A percentile compares a stretch with the other conserved stretches of the same genome.
These are phyloP conservation scores for Hypoxylon sp. DNA, from an alignment of 2,329 filamentous ascomycete genomes.

Conservation along the genomic window DNA sequence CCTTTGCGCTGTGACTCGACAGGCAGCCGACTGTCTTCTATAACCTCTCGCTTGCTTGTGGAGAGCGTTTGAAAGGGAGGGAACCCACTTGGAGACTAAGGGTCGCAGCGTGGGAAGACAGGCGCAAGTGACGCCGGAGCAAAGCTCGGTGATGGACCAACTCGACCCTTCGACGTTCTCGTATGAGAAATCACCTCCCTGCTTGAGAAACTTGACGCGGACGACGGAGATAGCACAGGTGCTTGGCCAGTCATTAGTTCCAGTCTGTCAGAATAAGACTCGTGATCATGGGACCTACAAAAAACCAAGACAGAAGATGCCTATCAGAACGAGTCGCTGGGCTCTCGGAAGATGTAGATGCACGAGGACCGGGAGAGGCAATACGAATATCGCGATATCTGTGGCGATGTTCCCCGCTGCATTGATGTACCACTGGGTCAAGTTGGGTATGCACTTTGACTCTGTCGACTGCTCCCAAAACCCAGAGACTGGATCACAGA, in stretches of 20 bases:
- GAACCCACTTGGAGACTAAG: constrained; percentile 45
- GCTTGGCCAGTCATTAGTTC: constrained; percentile 32
- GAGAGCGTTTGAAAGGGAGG: constrained; percentile 39
- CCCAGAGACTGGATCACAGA: constrained; percentile 52
- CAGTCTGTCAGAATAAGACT: not conserved
- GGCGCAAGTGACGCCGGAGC: constrained; percentile 53
- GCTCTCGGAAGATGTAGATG: constrained; percentile 52
- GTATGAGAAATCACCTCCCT: constrained; percentile 54
- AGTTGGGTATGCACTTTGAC: constrained; percentile 52
- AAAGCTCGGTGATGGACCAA: constrained; percentile 55
- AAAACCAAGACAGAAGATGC: constrained; percentile 56
- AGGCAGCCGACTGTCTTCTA: constrained; percentile 25
- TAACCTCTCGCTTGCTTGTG: constrained; percentile 35
- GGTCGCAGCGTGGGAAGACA: constrained; percentile 55
- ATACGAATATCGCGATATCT: constrained; percentile 54
- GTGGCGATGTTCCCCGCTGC: constrained; percentile 56
- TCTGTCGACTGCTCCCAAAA: constrained; percentile 52
- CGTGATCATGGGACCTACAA: constrained; percentile 50
- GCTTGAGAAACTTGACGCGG: constrained; percentile 54
- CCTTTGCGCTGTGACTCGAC: constrained; percentile 15
- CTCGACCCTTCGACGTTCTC: constrained; percentile 54
- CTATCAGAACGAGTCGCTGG: constrained; percentile 53
- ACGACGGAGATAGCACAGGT: constrained; percentile 57
- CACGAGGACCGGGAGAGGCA: constrained; percentile 54
- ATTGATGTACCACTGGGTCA: constrained; percentile 52